A percentile compares a stretch with the other conserved stretches of the same genome.
Evolutionary conservation across 2,329 filamentous ascomycete species (phyloP).

Genomic region (Paecilomyces sp.): DNA sequence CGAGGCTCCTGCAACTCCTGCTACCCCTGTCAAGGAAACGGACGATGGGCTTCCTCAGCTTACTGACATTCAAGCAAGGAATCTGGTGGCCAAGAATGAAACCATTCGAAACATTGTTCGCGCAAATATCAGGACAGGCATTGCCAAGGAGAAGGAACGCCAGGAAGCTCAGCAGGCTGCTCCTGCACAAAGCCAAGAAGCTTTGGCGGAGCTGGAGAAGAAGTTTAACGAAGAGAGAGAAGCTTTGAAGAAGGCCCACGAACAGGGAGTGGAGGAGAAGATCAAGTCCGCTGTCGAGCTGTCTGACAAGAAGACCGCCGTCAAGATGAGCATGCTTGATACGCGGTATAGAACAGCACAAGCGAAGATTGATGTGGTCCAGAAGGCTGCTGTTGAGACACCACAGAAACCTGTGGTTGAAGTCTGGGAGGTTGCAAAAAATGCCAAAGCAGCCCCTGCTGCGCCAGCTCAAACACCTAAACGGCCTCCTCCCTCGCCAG

Average conservation of each 20-base stretch:
- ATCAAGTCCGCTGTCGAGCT: constrained; percentile 58
- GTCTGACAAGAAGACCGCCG: constrained; percentile 64
- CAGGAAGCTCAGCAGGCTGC: constrained; percentile 20
- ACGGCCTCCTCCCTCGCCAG: constrained; percentile 7
- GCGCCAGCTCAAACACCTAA: constrained; percentile 19
- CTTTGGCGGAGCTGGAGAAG: constrained; percentile 30
- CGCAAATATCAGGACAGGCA: constrained; percentile 51
- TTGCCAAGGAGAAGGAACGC: constrained; percentile 36
- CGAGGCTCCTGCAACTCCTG: constrained; percentile 11
- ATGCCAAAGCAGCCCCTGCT: constrained; percentile 46
- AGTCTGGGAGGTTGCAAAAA: constrained; percentile 77
- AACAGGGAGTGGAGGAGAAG: constrained; percentile 52
- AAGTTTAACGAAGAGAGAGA: constrained; percentile 35
- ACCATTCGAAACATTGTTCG: constrained; percentile 43
- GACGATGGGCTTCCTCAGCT: constrained; percentile 34
- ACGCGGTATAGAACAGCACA: constrained; percentile 57
- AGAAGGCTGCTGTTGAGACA: constrained; percentile 76
- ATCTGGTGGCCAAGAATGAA: constrained; percentile 44
- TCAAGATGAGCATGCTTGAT: constrained; percentile 73
- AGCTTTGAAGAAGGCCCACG: constrained; percentile 39
- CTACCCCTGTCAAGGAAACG: constrained; percentile 21
- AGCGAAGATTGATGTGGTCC: constrained; percentile 70
- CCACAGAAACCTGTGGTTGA: constrained; percentile 76
- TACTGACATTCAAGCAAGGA: constrained; percentile 43
- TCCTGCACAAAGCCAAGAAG: constrained; percentile 23